Conservation (phyloP, 169 alveolate species). For the Cryptosporidium canis region DNA sequence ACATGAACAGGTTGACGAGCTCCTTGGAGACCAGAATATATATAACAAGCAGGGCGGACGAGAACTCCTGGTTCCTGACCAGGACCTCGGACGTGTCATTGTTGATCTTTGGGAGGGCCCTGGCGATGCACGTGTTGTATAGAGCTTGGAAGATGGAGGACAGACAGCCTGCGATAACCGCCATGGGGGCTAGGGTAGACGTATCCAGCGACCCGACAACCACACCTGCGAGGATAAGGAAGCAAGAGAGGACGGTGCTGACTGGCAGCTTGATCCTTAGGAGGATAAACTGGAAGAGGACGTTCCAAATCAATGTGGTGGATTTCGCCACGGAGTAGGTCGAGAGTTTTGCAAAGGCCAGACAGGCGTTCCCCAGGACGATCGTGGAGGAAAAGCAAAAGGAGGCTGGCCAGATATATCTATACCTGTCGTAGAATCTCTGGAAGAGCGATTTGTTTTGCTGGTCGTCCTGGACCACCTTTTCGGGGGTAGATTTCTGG, state of each 20-base stretch:
- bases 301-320: slow-evolving; percentile 64
- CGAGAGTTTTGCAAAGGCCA: slow-evolving; percentile 52
- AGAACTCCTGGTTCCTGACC: slow-evolving; percentile 66
- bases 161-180: slow-evolving; percentile 55
- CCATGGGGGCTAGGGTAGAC: slow-evolving; percentile 48
- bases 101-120: slow-evolving; percentile 49
- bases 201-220: slow-evolving; percentile 63
- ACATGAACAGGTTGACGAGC: slow-evolving; percentile 29
- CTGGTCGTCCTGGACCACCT: neutral
- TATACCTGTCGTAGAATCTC: slow-evolving; percentile 45
- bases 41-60: slow-evolving; percentile 10
- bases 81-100: slow-evolving; percentile 64
- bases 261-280: slow-evolving; percentile 43
- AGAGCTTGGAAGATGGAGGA: slow-evolving; percentile 68
- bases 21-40: slow-evolving; percentile 47
- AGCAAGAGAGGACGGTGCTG: slow-evolving; percentile 38
- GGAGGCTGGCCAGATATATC: slow-evolving; percentile 58
- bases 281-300: slow-evolving; percentile 41
- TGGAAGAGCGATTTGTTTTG: neutral
- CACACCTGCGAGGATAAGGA: slow-evolving; percentile 48
- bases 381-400: slow-evolving; percentile 56
- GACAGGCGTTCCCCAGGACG: slow-evolving; percentile 43
- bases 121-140: slow-evolving; percentile 56
- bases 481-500: neutral
- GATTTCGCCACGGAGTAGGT: slow-evolving; percentile 70